These are phyloP conservation scores for Penicillium verhagenii DNA, from an alignment of 495 filamentous ascomycete species.

Conservation along the genomic window DNA sequence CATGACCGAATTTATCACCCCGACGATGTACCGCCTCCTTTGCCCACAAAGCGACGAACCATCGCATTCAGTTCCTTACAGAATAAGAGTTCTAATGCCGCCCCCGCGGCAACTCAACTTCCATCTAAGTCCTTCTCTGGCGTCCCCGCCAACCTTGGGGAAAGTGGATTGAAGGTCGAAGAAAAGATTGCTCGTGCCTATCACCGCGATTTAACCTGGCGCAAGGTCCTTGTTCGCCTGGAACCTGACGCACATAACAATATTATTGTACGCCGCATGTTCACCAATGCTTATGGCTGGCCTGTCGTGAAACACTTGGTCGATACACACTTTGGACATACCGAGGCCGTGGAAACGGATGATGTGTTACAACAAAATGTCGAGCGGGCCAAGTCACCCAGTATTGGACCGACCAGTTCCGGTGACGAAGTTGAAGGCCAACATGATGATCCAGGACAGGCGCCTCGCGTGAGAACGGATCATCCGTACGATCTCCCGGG, in stretches of 20 bases:
- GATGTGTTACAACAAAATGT: constrained; percentile 54
- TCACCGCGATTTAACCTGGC: constrained; percentile 85
- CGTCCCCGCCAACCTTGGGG: constrained; percentile 21
- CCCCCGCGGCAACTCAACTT: neutral
- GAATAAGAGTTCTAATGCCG: constrained; percentile 30
- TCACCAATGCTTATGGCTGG: constrained; percentile 97
- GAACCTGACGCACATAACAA: constrained; percentile 99
- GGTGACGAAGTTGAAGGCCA: constrained; percentile 49
- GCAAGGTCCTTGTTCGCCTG: constrained; percentile 90
- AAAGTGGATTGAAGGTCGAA: constrained; percentile 76
- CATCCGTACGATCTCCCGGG: neutral
- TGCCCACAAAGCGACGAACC: constrained; percentile 57
- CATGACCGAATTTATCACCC: constrained; percentile 95
- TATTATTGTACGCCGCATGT: constrained; percentile 91
- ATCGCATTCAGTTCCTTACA: constrained; percentile 42
- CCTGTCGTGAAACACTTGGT: constrained; percentile 91
- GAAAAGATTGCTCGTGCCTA: constrained; percentile 97
- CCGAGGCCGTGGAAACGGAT: constrained; percentile 53
- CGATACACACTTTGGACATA: constrained; percentile 85
- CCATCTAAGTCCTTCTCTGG: constrained; percentile 1
- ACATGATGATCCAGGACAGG: neutral
- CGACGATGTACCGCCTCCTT: constrained; percentile 84
- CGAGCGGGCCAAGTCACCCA: constrained; percentile 50
- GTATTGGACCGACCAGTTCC: constrained; percentile 30
- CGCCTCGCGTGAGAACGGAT: neutral